Percentiles rank a stretch among this genome's conserved stretches.
Evolutionary conservation across 2,329 filamentous ascomycete species (phyloP).

Genomic region (Aquanectria penicillioides): DNA sequence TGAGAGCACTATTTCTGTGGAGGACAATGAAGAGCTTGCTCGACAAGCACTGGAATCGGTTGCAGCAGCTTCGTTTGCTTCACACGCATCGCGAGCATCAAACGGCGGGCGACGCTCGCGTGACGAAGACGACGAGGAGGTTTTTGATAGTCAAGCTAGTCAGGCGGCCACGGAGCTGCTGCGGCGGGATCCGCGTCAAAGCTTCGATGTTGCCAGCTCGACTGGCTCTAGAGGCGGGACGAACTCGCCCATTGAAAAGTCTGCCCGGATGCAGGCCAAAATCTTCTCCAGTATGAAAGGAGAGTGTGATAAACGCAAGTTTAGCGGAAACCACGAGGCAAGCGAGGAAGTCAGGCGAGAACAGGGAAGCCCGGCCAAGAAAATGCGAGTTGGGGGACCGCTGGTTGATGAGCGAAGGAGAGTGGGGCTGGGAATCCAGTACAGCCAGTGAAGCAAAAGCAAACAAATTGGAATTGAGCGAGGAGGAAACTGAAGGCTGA

Average conservation of each 20-base stretch:
- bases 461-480: background rate
- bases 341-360: constrained; percentile 47
- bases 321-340: constrained; percentile 46
- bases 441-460: constrained; percentile 42
- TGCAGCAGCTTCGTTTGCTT: constrained; percentile 53
- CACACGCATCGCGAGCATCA: constrained; percentile 40
- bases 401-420: constrained; percentile 49
- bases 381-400: constrained; percentile 55
- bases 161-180: constrained; percentile 81
- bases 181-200: constrained; percentile 66
- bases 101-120: constrained; percentile 40
- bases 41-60: constrained; percentile 64
- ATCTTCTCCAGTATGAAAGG: constrained; percentile 58
- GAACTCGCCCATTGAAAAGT: constrained; percentile 54
- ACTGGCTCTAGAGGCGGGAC: constrained; percentile 55
- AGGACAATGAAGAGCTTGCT: constrained; percentile 67
- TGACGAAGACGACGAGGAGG: constrained; percentile 55
- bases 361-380: constrained; percentile 62
- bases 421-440: constrained; percentile 65
- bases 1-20: constrained; percentile 85
- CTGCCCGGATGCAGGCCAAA: constrained; percentile 61
- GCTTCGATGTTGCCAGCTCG: constrained; percentile 60
- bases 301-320: constrained; percentile 63
- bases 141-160: constrained; percentile 80
- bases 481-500: background rate